Base-by-base conservation (phyloP, 1,139 yeast species). In the Hyphopichia burtonii region DNA sequence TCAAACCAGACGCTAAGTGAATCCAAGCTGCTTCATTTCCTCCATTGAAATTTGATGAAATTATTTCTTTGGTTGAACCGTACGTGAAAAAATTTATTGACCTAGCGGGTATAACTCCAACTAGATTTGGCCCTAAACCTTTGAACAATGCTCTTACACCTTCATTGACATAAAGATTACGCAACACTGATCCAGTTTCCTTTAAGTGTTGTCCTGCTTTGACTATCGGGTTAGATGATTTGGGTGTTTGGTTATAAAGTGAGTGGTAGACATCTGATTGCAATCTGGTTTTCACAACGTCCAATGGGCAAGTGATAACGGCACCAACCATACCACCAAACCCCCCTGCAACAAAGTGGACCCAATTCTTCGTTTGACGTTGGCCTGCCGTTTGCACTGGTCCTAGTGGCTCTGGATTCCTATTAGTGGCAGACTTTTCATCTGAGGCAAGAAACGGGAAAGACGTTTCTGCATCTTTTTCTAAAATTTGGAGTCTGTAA, bases 291-390 rank as follows among this genome's bases (percentile, higher is more conserved):
- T 94, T 94, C 38, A 94, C 96, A 41, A 94, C 96, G 65, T 94
- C 99, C 48, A 94, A 77, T 0, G 99, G 99, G 53, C 96, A 86
- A 0, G 99, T 94, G 43, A 83, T 83, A 2, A 91, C 68, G 1
- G 99, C 96, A 15, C 99, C 99, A 16, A 94, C 88, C 96, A 93
- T 93, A 10, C 99, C 99, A 31, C 98, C 99, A 22, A 87, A 56
- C 32, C 98, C 99, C 34, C 99, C 99, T n/a, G 99, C 97, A n/a
- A 91, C 87, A 59, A 91, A 93, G 65, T 91, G 97, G 7, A 91
- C 89, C 96, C 97, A 91, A 42, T 95, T 95, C 52, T 78, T 80
- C 2, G 83, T 80, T 51, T 48, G 61, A 40, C 40, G 50, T 32
- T 20, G 34, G 34, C 35, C 36, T 15, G 20, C 19, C 19, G 39